Conservation (phyloP, 495 filamentous ascomycete genomes). For the Xylaria sp. region DNA sequence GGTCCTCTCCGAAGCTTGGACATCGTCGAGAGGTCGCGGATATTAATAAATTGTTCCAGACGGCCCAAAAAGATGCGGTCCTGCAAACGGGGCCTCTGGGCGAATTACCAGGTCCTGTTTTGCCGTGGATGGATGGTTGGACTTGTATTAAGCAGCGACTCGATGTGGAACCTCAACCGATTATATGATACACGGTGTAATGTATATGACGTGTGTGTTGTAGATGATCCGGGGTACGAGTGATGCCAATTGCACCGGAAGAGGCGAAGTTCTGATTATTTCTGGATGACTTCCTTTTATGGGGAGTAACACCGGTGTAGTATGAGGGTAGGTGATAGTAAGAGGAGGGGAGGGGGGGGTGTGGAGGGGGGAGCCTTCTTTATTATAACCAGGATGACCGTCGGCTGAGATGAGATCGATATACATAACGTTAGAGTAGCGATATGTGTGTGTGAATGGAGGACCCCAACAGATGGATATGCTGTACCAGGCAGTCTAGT, state of each 20-base stretch:
- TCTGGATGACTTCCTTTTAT: not conserved
- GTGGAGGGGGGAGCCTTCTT: conserved; percentile 12
- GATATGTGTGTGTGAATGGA: conserved; percentile 22
- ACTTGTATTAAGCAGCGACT: not conserved
- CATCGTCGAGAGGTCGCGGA: conserved; percentile 63
- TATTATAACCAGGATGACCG: conserved; percentile 18
- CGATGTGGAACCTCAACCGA: not conserved
- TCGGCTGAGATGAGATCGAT: conserved; percentile 24
- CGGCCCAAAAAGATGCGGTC: not conserved
- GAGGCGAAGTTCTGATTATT: not conserved
- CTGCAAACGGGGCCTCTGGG: not conserved
- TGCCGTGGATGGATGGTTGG: not conserved
- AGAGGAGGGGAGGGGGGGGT: conserved; percentile 16
- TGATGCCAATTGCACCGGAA: not conserved
- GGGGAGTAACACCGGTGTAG: not conserved
- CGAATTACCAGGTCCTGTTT: not conserved
- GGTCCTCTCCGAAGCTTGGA: conserved; percentile 67
- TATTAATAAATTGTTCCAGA: conserved; percentile 19
- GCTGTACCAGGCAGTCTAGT: conserved; percentile 19
- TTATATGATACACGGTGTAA: not conserved
- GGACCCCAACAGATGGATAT: conserved; percentile 21
- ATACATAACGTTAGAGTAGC: conserved; percentile 16
- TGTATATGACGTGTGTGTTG: conserved; percentile 5
- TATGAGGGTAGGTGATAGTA: conserved; percentile 9
- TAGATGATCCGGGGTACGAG: not conserved